phyloP scores from a whole-genome alignment of 1,284 basidiomycete genomes.

The Malassezia sp. region DNA sequence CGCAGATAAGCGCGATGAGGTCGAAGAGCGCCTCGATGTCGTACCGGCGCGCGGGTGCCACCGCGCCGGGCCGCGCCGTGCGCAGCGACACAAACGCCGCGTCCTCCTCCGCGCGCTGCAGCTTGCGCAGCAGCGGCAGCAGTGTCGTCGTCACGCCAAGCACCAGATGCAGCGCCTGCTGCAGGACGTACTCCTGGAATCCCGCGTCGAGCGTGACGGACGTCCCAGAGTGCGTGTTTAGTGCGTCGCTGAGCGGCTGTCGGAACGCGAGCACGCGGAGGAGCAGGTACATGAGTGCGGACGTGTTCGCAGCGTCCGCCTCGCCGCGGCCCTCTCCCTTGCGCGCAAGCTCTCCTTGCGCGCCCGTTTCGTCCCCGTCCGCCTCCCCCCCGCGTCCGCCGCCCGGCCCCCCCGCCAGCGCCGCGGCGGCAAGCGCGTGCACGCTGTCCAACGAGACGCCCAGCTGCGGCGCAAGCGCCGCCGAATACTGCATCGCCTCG shows the following conservation, averaged over 20 bases:
- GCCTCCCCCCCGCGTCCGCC: not conserved
- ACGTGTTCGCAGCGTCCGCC: not conserved
- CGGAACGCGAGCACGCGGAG: conserved; percentile 45
- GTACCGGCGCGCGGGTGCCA: conserved; percentile 26
- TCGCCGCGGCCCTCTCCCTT: not conserved
- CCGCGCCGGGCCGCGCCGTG: conserved; percentile 24
- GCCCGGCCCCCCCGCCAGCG: conserved; percentile 16
- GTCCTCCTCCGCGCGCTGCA: conserved; percentile 44
- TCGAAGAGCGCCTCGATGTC: conserved; percentile 46
- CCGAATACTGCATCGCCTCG: conserved; percentile 28
- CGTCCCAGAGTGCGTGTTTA: conserved; percentile 24
- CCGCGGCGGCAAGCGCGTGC: conserved; percentile 17
- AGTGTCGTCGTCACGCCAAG: conserved; percentile 27
- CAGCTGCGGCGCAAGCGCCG: conserved; percentile 29
- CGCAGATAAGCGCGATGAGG: conserved; percentile 34
- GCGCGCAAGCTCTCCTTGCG: too few species aligned
- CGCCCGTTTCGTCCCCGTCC: too few species aligned
- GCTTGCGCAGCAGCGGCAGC: conserved; percentile 37
- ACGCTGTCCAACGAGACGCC: conserved; percentile 28
- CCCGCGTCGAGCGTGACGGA: conserved; percentile 27
- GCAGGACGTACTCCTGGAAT: conserved; percentile 40
- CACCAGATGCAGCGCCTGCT: conserved; percentile 35
- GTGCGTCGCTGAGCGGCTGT: conserved; percentile 54
- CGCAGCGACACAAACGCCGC: conserved; percentile 32
- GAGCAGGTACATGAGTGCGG: conserved; percentile 63